These are phyloP conservation scores for Alopecurus myosuroides DNA, from an alignment of 176 grass and related monocot species.

Conservation along the genomic window DNA sequence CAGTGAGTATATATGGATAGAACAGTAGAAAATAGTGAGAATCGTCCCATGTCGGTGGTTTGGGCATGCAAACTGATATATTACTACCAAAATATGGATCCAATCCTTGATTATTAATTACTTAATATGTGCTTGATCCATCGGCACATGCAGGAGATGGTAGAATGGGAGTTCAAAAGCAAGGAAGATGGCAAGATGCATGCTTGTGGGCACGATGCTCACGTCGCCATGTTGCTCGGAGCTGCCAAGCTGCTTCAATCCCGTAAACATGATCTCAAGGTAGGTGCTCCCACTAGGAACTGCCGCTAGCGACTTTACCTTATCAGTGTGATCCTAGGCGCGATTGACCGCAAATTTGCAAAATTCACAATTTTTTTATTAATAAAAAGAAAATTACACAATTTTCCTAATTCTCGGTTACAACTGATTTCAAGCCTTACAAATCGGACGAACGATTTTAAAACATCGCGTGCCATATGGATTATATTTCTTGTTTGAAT, in stretches of 20 bases:
- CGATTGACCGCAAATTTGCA: no score
- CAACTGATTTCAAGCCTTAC: no score
- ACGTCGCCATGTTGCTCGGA: constrained; percentile 73
- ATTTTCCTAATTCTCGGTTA: no score
- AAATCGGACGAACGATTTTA: no score
- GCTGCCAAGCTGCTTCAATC: constrained; percentile 66
- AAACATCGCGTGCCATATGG: no score
- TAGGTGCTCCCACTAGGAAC: neutral
- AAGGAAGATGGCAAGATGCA: constrained; percentile 84
- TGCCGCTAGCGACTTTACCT: no score
- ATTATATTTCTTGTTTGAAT: neutral
- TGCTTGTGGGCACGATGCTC: constrained; percentile 82
- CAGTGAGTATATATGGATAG: neutral
- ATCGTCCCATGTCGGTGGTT: neutral
- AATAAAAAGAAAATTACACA: no score
- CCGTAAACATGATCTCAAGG: constrained; percentile 38
- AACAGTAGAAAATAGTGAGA: neutral
- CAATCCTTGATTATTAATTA: neutral
- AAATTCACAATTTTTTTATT: no score
- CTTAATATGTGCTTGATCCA: neutral
- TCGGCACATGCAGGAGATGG: constrained; percentile 47
- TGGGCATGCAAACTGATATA: neutral
- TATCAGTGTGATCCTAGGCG: no score
- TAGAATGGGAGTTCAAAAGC: constrained; percentile 80
- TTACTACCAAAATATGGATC: neutral